Evolutionary conservation across 345 rosid species (phyloP), one percentile per base, ranked within the genome.

Genomic region (Luvunga scandens): DNA sequence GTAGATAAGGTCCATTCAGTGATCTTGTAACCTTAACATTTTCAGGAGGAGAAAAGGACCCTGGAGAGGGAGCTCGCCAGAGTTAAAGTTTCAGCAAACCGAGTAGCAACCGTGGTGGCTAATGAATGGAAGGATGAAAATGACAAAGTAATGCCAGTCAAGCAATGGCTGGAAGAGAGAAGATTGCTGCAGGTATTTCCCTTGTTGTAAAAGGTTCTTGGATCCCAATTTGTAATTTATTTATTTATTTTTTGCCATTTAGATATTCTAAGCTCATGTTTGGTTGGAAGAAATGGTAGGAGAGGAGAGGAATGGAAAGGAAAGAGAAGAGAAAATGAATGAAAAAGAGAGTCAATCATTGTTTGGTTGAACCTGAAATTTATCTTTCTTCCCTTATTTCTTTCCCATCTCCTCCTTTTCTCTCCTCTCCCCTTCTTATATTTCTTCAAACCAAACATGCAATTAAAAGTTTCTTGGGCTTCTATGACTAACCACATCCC

Each of bases 111-210:
- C 8, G 95, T 89, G 2, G 90, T 91, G 73, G 99, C 99, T 71
- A 96, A 94, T 72, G 97, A 90, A 76, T 94, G 99, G 99, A 96
- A 96, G 83, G 98, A 90, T 88, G 99, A 94, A 67, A 90, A 89
- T 72, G 94, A 88, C 80, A 89, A 87, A 88, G 97, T 96, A 14
- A 96, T 96, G 92, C 98, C 99, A 0, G 91, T 96, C 69, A 92
- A 82, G 85, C 88, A 92, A 81, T 94, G 98, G 98, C 90, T 94
- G 56, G 95, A 91, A 83, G 97, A 94, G 83, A 90, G 98, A 86
- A 89, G 89, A 85, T 33, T 96, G 66, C 79, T 94, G 64, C 99
- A 94, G 95, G 98, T 95, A 86, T 24, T 71, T 55, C 28, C 78
- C 63, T 69, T 27, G 57, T 24, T 3, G 10, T 36, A 28, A 28